Conservation (phyloP, 208 protist genomes). For the Wallacemonas sp. region DNA sequence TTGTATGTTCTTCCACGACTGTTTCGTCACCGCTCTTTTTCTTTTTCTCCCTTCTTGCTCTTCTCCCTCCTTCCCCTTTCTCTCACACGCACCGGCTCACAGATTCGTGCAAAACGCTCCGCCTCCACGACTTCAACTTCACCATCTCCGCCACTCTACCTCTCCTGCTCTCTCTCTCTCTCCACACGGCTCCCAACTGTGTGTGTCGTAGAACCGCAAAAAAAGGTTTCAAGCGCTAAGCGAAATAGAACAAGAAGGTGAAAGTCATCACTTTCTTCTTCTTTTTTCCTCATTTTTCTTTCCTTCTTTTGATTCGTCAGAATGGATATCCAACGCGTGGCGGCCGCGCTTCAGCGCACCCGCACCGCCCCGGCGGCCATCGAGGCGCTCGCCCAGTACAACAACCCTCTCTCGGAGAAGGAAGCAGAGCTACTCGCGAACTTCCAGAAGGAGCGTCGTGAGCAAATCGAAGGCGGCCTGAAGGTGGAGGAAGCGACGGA, state of each 20-base stretch:
- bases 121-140: no score
- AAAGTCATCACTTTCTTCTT: conserved; percentile 1
- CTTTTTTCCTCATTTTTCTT: conserved; percentile 21
- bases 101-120: no score
- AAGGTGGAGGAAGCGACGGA: conserved; percentile 41
- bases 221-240: no score
- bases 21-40: background rate
- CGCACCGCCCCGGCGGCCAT: conserved; percentile 34
- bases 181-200: no score
- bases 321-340: conserved; percentile 69
- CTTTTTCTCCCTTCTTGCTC: conserved; percentile 8
- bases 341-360: conserved; percentile 39
- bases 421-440: conserved; percentile 59
- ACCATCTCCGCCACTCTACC: no score
- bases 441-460: conserved; percentile 33
- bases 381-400: conserved; percentile 60
- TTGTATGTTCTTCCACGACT: no score
- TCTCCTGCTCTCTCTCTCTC: no score
- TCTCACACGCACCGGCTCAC: no score
- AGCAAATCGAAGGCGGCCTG: conserved; percentile 65
- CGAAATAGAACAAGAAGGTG: no score
- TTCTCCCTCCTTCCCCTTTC: background rate
- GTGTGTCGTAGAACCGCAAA: no score
- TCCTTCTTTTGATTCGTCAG: background rate
- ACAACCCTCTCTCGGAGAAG: conserved; percentile 70